phyloP scores from a whole-genome alignment of 1,284 basidiomycete genomes.

The Crepidotus sp. region DNA sequence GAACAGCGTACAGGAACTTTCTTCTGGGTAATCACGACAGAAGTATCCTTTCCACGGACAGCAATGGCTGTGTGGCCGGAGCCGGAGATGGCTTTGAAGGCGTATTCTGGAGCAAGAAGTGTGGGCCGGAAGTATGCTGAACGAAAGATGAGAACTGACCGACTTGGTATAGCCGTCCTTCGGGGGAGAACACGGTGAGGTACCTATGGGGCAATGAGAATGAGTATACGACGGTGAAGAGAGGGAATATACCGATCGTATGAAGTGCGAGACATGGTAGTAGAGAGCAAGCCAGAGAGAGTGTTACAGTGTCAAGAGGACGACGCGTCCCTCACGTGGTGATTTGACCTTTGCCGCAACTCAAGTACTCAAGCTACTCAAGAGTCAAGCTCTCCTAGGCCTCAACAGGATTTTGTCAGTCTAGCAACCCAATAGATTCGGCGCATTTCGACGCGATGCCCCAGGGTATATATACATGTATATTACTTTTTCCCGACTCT shows the following conservation, averaged over 20 bases:
- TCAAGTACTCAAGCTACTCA: too few relatives aligned
- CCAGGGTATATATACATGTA: too few relatives aligned
- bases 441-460: too few relatives aligned
- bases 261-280: constrained; percentile 82
- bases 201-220: constrained; percentile 46
- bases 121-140: constrained; percentile 2
- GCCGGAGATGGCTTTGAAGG: constrained; percentile 98
- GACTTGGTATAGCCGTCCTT: constrained; percentile 94
- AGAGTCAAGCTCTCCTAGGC: too few relatives aligned
- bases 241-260: constrained; percentile 54
- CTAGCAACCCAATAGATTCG: constrained; percentile 28
- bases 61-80: constrained; percentile 93
- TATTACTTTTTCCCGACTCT: not conserved
- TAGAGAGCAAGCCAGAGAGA: too few relatives aligned
- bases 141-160: constrained; percentile 49
- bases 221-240: not conserved
- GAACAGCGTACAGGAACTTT: constrained; percentile 79
- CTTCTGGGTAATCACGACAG: constrained; percentile 95
- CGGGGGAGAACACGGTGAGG: constrained; percentile 90
- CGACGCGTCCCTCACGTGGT: too few relatives aligned
- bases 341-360: too few relatives aligned
- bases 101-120: constrained; percentile 74
- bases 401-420: too few relatives aligned
- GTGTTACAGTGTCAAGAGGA: too few relatives aligned
- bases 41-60: constrained; percentile 89